Evolutionary conservation across 2,329 filamentous ascomycete genomes (phyloP).

Genomic region (Didymella segeticola): DNA sequence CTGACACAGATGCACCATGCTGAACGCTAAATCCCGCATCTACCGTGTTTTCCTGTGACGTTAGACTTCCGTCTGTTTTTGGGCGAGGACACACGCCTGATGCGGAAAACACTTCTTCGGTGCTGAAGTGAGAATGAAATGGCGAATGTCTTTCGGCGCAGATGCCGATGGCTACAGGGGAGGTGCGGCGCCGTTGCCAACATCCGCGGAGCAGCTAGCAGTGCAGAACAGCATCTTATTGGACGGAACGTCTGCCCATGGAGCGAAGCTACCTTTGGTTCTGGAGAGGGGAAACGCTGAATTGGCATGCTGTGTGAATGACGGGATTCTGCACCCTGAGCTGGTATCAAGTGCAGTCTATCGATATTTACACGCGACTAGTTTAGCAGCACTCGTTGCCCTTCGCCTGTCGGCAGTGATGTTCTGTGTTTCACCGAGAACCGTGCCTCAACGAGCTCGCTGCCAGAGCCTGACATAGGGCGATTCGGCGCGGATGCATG

Average conservation of each 20-base stretch:
- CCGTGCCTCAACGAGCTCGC: not conserved
- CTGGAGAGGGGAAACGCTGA: not conserved
- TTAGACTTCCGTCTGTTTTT: not conserved
- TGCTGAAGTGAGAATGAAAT: not conserved
- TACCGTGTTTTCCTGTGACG: not conserved
- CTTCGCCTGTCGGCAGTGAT: not conserved
- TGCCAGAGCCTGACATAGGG: slow-evolving; percentile 26
- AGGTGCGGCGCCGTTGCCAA: not conserved
- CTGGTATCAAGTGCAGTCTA: not conserved
- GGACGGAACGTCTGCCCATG: not conserved
- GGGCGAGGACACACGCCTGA: not conserved
- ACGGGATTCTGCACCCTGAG: not conserved
- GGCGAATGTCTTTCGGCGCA: not conserved
- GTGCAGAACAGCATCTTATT: not conserved
- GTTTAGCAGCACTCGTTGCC: not conserved
- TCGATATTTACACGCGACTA: not conserved
- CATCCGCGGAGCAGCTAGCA: not conserved
- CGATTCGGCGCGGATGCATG: slow-evolving; percentile 14
- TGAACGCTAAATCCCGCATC: not conserved
- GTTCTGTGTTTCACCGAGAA: not conserved
- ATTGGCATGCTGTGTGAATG: not conserved
- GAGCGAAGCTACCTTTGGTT: not conserved
- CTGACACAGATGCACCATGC: not conserved
- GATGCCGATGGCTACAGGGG: not conserved
- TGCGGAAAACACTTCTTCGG: not conserved